Evolutionary conservation across 805 yeast genomes (phyloP), one percentile per base, ranked within the genome.

Genomic region (Huiozyma naganishii): DNA sequence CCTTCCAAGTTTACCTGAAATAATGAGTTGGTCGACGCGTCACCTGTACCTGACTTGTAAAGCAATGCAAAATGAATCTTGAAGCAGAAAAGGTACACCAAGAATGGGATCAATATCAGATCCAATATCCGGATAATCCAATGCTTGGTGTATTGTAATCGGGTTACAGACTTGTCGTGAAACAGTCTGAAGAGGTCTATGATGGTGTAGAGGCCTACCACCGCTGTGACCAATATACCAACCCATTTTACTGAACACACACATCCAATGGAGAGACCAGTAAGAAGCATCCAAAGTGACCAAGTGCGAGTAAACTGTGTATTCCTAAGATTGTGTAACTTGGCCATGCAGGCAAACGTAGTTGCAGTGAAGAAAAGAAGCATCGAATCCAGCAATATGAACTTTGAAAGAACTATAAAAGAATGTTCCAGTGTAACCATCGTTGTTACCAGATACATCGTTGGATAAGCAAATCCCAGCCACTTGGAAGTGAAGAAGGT

Each of bases 331-430:
- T 72, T 77, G 66, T 85, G 82, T 67, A 86, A 80, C 65, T 83
- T 73, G 42, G 77, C 73, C 59, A 89, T 76, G 51, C 83, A 74
- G 59, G 73, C 80, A 45, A 86, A 72, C 6, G 96, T 82, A n/a
- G 88, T 70, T 41, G 82, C 81, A 8, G 96, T 87, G 72, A 90
- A 89, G 59, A 89, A 82, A 49, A 88, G 70, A 41, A 92, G 76
- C 78, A 88, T 86, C 7, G 97, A 86, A 65, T 92, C 98, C 52
- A 92, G 74, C 46, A 92, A 69, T 52, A 92, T 92, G 61, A 92
- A 87, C 61, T 88, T 83, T 12, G 92, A 88, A 54, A 92, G 73
- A 1, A 92, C 83, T 47, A 85, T 79, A 56, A 85, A 87, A 1
- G 95, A 79, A 59, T 77, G 76, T 63, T 92, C 97, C 52, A 86